Evolutionary conservation across 1,284 basidiomycete species (phyloP), one percentile per base, ranked within the genome.

Genomic region (Rhodotorula sp.): DNA sequence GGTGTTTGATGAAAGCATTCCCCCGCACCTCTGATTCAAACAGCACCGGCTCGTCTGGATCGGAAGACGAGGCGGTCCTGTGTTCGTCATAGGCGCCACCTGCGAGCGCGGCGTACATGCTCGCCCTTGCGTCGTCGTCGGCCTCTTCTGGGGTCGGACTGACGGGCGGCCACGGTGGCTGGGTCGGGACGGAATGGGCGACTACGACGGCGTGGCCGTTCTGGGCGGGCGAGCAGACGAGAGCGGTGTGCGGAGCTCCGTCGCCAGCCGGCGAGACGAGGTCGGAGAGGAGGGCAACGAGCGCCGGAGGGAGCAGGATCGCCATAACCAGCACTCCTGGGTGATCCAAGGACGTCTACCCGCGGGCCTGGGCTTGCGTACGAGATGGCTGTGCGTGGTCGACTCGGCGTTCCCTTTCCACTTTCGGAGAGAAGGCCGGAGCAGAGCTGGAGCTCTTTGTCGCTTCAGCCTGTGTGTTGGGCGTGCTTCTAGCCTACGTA

Each of bases 231-330:
- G 69, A 49, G 8, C 62, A 48, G 67, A 76, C 48, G 63, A 76
- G 62, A 14, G 72, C 67, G 7, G 74, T 62, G 72, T 76, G 74
- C 8, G 74, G 74, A 0, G 63, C 47, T 28, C 62, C 62, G 62
- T 63, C 62, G 38, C 50, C 65, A 16, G 34, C 4, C 14, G 65
- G 15, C 7, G 31, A 45, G 54, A 60, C 49, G 62, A 76, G 69
- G 47, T 66, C 61, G 3, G 57, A 21, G n/a, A 75, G 66, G 48
- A 75, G 59, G 16, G 62, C 26, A 38, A n/a, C 47, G 60, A 75
- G 43, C 12, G 62, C 23, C 6, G 60, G n/a, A 26, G 66, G 63
- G 23, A 66, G 63, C 19, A 75, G 61, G 50, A 75, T 50, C 14
- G 38, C n/a, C 55, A 47, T 58, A 19, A 52, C 16, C 15, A 12